Evolutionary conservation across 2,329 filamentous ascomycete species (phyloP), one percentile per base, ranked within the genome.

Genomic region (Fusarium begoniae): DNA sequence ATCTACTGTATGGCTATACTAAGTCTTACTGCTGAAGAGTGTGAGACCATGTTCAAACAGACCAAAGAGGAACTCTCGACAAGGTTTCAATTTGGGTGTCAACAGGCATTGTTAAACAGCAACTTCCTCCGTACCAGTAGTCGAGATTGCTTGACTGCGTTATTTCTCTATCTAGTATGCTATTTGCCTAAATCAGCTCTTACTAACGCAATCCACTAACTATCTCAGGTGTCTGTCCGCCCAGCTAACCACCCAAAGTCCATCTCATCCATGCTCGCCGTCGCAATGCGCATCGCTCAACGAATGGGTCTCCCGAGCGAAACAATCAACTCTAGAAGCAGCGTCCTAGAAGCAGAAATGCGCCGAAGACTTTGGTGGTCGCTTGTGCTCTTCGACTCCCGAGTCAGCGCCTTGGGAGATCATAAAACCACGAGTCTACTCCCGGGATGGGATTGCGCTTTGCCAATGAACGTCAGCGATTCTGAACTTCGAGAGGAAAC

Each of bases 361-460:
- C 86, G 89, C 18, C 86, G 90, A 37, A 82, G 90, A 40, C 83
- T 92, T 1, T 92, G 90, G 90, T 92, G 90, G 90, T 83, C 88
- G 1, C 79, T 92, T 2, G 79, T 88, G 1, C 78, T 88, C 7
- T 88, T 91, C 63, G 90, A 92, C 73, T 79, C 80, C 51, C 88
- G 90, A 22, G 84, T 90, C 18, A 81, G 86, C 71, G 89, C 91
- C 71, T 77, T 91, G 66, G 78, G 84, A 4, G 82, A 85, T 35
- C 81, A 77, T 44, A 81, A 81, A 15, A 69, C 73, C 8, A 68
- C 80, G 0, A 71, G 67, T 2, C 72, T 85, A 3, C 54, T 62
- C 5, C 83, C 83, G 1, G 79, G 76, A 0, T 86, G 84, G 84
- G 81, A 87, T 63, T 87, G 85, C 67, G 79, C 74, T 20, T 68